Evolutionary conservation across 768 basidiomycete genomes (phyloP), one percentile per base, ranked within the genome.

Genomic region (Russula vinacea): DNA sequence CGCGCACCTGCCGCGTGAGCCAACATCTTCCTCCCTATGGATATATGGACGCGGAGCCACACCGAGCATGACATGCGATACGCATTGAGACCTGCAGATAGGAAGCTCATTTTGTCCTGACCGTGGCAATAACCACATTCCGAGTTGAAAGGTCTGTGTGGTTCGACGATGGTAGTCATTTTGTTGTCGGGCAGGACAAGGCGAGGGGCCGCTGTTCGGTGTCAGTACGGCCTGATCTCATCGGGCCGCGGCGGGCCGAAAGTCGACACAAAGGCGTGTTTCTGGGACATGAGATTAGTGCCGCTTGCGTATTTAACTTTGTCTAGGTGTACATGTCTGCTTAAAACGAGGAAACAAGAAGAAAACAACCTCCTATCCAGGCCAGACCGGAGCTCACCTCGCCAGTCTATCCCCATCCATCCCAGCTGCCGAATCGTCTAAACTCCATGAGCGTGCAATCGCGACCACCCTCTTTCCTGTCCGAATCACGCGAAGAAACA

Each of bases 401-500:
- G n/a, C 33, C 33, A 32, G 37, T 79, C 84, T 47, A 69, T 47
- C 62, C 63, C 92, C 92, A 94, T 0, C 92, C 92, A 78, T 94
- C 92, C 90, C 92, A 93, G 60, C 90, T 79, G 26, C 92, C 93
- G 71, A 87, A 94, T 68, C 88, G 80, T 67, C 91, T 77, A 73
- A 86, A 94, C 73, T 94, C 92, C 68, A 85, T 79, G 56, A 94
- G 72, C 14, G 80, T 77, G 72, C 92, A 87, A 33, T 87, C 84
- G 54, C 84, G 79, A 63, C 83, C 81, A 65, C 83, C 81, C 64
- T 87, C 82, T 72, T 83, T 85, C 57, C 76, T 75, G 66, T 81
- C 84, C 72, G 82, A 81, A 54, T 84, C 83, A 40, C 78, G 77
- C 56, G 56, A 58, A 65, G 83, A 84, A 68, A 78, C 82, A 65